Percentiles rank a stretch among this genome's conserved stretches.
phyloP scores from a whole-genome alignment of 257 asterid genomes.

The Solanum okadae region DNA sequence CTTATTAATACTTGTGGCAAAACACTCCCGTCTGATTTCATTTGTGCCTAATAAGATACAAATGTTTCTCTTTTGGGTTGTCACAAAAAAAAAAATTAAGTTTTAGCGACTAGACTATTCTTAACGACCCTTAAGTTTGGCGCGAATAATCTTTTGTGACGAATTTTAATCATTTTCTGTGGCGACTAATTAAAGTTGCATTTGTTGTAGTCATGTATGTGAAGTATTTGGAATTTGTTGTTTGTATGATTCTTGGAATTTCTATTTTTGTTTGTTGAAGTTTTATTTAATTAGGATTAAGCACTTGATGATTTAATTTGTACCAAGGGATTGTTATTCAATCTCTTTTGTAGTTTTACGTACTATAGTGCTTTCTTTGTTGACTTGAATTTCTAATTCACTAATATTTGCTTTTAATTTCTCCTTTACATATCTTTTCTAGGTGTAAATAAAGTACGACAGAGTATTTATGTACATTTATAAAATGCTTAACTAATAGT shows the following conservation, averaged over 20 bases:
- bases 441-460: too few species aligned
- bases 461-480: too few species aligned
- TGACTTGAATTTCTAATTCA: background rate
- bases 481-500: too few species aligned
- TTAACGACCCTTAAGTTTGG: background rate
- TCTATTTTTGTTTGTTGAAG: background rate
- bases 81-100: background rate
- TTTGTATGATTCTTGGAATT: background rate
- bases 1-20: constrained; percentile 63
- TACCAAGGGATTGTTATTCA: background rate
- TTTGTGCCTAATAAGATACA: constrained; percentile 33
- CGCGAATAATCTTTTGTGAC: background rate
- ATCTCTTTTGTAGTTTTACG: too few species aligned
- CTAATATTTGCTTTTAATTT: background rate
- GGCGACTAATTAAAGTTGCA: background rate
- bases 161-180: background rate
- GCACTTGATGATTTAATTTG: background rate
- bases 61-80: background rate
- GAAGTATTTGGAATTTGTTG: background rate
- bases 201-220: background rate
- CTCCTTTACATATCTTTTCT: background rate
- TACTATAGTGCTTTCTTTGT: too few species aligned
- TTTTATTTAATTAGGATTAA: background rate
- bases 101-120: background rate
- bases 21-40: constrained; percentile 50